Conservation (phyloP, 2,329 filamentous ascomycete genomes). For the Fusarium sarcochroum region DNA sequence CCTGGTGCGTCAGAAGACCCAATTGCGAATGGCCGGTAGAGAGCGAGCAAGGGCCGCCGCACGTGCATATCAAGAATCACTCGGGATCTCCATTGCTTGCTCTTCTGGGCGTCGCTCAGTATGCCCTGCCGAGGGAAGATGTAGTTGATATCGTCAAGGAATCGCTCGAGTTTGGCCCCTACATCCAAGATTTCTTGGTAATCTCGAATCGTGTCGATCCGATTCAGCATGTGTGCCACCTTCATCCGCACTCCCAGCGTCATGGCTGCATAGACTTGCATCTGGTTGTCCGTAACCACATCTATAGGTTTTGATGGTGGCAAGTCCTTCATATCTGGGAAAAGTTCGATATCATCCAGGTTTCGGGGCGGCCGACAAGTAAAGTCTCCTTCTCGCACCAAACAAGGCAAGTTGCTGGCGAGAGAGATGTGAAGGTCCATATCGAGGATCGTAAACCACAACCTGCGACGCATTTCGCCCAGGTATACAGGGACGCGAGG, state of each 20-base stretch:
- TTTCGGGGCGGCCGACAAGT: slow-evolving; percentile 68
- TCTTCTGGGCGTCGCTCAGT: slow-evolving; percentile 60
- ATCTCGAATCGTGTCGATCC: slow-evolving; percentile 66
- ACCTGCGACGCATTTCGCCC: slow-evolving; percentile 66
- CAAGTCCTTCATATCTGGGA: slow-evolving; percentile 62
- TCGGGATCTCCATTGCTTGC: slow-evolving; percentile 65
- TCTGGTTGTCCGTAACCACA: slow-evolving; percentile 65
- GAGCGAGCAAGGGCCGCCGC: slow-evolving; percentile 64
- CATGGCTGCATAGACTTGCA: slow-evolving; percentile 67
- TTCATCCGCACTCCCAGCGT: slow-evolving; percentile 65
- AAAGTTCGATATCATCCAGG: slow-evolving; percentile 66
- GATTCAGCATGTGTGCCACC: slow-evolving; percentile 65
- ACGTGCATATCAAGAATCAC: slow-evolving; percentile 69
- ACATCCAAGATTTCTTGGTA: slow-evolving; percentile 68
- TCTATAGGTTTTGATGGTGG: slow-evolving; percentile 66
- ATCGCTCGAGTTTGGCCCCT: slow-evolving; percentile 66
- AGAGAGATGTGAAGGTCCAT: slow-evolving; percentile 70
- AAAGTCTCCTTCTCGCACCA: slow-evolving; percentile 67
- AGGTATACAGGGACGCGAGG: slow-evolving; percentile 64
- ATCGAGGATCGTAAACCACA: slow-evolving; percentile 71
- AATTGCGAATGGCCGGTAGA: slow-evolving; percentile 69
- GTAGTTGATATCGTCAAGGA: slow-evolving; percentile 68
- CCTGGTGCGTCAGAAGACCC: slow-evolving; percentile 64
- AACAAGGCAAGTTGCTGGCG: slow-evolving; percentile 65
- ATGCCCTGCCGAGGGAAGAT: slow-evolving; percentile 63